Conservation (phyloP, 108 stramenopile species). For the Chaetoceros tenuissimus region DNA sequence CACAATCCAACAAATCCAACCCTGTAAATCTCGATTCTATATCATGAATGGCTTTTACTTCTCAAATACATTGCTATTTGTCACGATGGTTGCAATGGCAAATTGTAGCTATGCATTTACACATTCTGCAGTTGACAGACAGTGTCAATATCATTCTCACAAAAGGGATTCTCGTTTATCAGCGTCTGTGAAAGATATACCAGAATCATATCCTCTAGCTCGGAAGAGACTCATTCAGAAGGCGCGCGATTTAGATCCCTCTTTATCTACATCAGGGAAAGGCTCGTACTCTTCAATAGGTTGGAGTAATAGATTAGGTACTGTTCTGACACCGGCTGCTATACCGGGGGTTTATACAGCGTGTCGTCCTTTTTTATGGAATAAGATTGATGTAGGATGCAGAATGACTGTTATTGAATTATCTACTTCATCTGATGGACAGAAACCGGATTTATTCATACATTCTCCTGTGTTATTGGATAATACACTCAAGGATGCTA, state of each 20-base stretch:
- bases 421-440: slow-evolving; percentile 4
- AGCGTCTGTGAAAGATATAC: too few species aligned
- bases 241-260: slow-evolving; percentile 4
- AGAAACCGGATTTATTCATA: slow-evolving; percentile 42
- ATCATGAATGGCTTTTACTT: too few species aligned
- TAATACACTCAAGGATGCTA: slow-evolving; percentile 26
- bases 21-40: too few species aligned
- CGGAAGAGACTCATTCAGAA: slow-evolving; percentile 1
- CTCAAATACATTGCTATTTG: too few species aligned
- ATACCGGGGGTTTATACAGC: slow-evolving; percentile 55
- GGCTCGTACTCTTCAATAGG: slow-evolving; percentile 37
- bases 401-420: slow-evolving; percentile 69
- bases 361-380: slow-evolving; percentile 78
- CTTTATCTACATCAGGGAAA: not conserved
- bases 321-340: slow-evolving; percentile 55
- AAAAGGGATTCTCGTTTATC: too few species aligned
- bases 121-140: too few species aligned
- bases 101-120: too few species aligned
- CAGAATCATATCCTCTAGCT: not conserved
- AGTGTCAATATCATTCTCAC: too few species aligned
- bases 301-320: slow-evolving; percentile 44
- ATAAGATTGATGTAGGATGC: slow-evolving; percentile 79
- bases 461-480: slow-evolving; percentile 71
- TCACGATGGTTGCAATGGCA: too few species aligned
- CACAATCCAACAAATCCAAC: too few species aligned